Conservation (phyloP, 2,329 filamentous ascomycete species). For the Fusarium circinatum region DNA sequence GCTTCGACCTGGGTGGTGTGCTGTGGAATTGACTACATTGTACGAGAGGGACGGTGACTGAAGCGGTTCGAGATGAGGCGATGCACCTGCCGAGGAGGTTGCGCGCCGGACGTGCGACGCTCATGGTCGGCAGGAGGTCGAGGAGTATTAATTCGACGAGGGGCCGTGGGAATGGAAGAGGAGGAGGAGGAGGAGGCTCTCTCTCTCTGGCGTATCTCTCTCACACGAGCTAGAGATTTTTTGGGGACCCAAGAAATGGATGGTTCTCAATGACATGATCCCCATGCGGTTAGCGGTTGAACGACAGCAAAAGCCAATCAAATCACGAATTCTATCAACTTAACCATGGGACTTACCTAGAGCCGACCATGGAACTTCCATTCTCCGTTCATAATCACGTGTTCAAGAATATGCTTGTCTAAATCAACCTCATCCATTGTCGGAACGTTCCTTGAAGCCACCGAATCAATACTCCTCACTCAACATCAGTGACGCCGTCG, state of each 20-base stretch:
- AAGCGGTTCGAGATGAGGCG: conserved; percentile 46
- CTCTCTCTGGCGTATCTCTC: conserved; percentile 13
- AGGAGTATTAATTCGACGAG: background rate
- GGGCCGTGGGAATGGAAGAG: background rate
- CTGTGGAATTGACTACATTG: conserved; percentile 62
- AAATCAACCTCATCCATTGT: conserved; percentile 19
- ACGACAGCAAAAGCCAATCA: conserved; percentile 26
- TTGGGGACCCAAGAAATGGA: conserved; percentile 40
- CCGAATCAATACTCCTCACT: background rate
- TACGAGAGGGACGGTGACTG: conserved; percentile 37
- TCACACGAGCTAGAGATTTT: conserved; percentile 50
- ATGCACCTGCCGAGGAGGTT: conserved; percentile 64
- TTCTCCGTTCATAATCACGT: conserved; percentile 25
- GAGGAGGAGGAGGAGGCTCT: background rate
- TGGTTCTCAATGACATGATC: conserved; percentile 40
- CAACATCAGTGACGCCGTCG: background rate
- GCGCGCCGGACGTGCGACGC: conserved; percentile 64
- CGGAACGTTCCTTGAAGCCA: background rate
- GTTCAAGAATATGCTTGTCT: background rate
- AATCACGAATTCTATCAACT: background rate
- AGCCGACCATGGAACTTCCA: background rate
- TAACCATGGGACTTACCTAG: background rate
- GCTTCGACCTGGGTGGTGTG: conserved; percentile 58
- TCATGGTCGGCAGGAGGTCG: conserved; percentile 57
- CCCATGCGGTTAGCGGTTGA: conserved; percentile 31